Evolutionary conservation across 805 yeast genomes (phyloP), one percentile per base, ranked within the genome.

Genomic region (Allodekkera sacchari): DNA sequence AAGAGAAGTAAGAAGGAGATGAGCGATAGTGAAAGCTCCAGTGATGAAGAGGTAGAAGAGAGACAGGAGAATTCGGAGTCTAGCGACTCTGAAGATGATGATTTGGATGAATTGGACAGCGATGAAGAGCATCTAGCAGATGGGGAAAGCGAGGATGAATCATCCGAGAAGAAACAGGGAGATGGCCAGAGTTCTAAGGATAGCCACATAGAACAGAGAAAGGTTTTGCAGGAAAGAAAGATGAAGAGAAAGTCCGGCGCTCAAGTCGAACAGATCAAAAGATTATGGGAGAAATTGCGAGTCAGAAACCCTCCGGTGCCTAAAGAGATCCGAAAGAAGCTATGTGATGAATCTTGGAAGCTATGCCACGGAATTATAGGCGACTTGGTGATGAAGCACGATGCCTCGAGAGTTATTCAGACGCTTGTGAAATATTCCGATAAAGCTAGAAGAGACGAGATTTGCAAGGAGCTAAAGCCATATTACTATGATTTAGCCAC

Each of bases 371-470:
- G 80, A 48, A 75, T 77, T 32, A 69, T 87, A 35, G 72, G 73
- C 40, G 96, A 89, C 48, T 68, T 89, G 43, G 96, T 89, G 21
- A 57, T 89, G 62, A 87, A 92, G 64, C 98, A 89, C 53, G 97
- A 89, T 65, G 89, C 96, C 7, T 84, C 96, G 16, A 74, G 98
- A 63, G 89, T 89, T 34, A 94, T 89, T 25, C 98, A 89, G 61
- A 87, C 96, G 2, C 69, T 89, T 44, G 78, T 89, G 39, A 89
- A 89, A 56, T 85, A 83, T 53, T 77, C 92, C 9, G 65, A 81
- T 23, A 83, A 79, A 50, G 83, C 77, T 31, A 76, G 87, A 62
- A 75, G 95, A 61, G 79, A 74, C 17, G 64, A 64, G 16, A 75
- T 89, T 40, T 78, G 80, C 12, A 44, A 56, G 32, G 66, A 87